Percentiles rank a stretch among this genome's conserved stretches.
Evolutionary conservation across 805 yeast species (phyloP).

Genomic region (Starmerella roubikii): DNA sequence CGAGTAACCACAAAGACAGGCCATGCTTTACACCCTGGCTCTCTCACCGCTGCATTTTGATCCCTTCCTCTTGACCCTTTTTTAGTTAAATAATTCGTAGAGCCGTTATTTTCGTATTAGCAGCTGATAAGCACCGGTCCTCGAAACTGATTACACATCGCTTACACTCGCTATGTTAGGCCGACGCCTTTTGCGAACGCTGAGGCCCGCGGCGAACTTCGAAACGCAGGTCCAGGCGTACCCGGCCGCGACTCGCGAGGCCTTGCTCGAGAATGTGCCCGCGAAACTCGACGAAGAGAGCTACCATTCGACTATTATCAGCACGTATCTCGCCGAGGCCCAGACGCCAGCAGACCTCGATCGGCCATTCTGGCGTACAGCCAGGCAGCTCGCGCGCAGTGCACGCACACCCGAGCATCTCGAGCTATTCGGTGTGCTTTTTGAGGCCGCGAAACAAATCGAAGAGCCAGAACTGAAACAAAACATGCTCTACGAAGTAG

Average conservation of each 20-base stretch:
- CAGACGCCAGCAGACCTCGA: conserved; percentile 11
- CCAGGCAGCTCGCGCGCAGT: conserved; percentile 4
- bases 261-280: background rate
- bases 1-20: too few species aligned
- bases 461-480: conserved; percentile 1
- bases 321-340: background rate
- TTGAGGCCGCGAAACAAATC: conserved; percentile 18
- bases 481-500: conserved; percentile 9
- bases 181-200: background rate
- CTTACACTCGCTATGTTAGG: too few species aligned
- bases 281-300: background rate
- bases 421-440: conserved; percentile 13
- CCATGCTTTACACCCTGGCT: too few species aligned
- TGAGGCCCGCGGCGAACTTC: background rate
- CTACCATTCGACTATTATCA: background rate
- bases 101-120: too few species aligned
- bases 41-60: too few species aligned
- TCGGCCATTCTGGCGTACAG: conserved; percentile 14
- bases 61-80: too few species aligned
- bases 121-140: too few species aligned
- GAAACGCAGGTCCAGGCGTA: background rate
- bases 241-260: background rate
- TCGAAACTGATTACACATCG: too few species aligned
- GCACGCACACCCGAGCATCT: conserved; percentile 4
- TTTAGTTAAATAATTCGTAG: too few species aligned